These are phyloP conservation scores for Centrapalus pauciflorus DNA, from an alignment of 129 eudicot species.

Conservation along the genomic window DNA sequence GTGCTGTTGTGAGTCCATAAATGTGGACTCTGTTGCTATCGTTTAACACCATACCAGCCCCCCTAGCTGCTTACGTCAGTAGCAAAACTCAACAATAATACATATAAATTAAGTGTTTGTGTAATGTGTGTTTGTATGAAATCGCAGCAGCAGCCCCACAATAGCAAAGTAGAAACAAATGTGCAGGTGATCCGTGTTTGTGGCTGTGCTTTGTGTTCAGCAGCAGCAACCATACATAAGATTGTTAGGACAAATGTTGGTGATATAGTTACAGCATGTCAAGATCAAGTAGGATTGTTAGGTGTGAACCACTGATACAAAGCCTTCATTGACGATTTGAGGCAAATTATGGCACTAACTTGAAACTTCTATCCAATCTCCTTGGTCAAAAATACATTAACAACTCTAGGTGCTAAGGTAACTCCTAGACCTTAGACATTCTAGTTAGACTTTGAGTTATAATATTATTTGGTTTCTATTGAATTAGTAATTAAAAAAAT, in stretches of 20 bases:
- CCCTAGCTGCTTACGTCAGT: too few relatives aligned
- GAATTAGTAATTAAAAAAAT: background rate
- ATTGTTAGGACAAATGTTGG: background rate
- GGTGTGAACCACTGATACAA: constrained; percentile 1
- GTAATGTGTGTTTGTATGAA: too few relatives aligned
- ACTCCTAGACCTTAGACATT: background rate
- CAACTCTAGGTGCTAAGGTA: background rate
- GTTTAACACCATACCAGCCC: too few relatives aligned
- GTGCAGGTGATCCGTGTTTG: too few relatives aligned
- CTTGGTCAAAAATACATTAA: background rate
- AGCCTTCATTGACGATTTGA: background rate
- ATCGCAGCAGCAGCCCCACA: too few relatives aligned
- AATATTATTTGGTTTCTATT: background rate
- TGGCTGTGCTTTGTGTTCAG: too few relatives aligned
- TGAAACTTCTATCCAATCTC: background rate
- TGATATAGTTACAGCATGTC: background rate
- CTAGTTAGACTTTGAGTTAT: background rate
- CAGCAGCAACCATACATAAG: too few relatives aligned
- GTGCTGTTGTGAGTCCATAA: too few relatives aligned
- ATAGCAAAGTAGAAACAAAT: too few relatives aligned
- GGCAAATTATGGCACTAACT: background rate
- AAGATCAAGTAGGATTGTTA: background rate
- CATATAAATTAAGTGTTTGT: too few relatives aligned
- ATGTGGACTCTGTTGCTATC: too few relatives aligned
- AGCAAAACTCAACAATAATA: too few relatives aligned